phyloP scores from a whole-genome alignment of 2,329 filamentous ascomycete species.

The Pseudopyricularia javanii region DNA sequence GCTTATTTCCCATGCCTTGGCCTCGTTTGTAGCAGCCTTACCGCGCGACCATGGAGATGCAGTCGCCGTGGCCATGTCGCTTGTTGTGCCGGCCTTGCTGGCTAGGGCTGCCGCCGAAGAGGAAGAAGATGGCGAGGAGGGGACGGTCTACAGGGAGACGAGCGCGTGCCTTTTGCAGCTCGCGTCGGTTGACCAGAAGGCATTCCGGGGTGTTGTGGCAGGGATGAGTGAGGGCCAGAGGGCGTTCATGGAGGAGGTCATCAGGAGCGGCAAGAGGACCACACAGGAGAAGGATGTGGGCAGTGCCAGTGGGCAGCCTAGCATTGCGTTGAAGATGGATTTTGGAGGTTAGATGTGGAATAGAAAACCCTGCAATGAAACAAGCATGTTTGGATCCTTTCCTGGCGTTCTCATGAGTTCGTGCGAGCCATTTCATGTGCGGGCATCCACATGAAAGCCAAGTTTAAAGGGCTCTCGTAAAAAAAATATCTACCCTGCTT shows the following conservation, averaged over 20 bases:
- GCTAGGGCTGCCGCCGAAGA: conserved; percentile 54
- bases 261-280: conserved; percentile 49
- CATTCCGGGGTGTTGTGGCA: conserved; percentile 64
- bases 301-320: conserved; percentile 50
- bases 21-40: conserved; percentile 47
- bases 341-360: conserved; percentile 41
- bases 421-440: no score
- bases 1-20: conserved; percentile 62
- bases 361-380: neutral
- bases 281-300: conserved; percentile 22
- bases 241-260: conserved; percentile 67
- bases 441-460: no score
- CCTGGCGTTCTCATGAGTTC: neutral
- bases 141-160: conserved; percentile 54
- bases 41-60: conserved; percentile 22
- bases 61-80: conserved; percentile 51
- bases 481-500: no score
- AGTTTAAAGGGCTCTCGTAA: no score
- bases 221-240: conserved; percentile 60
- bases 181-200: conserved; percentile 58
- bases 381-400: neutral
- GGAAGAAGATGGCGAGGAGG: neutral
- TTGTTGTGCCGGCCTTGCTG: conserved; percentile 69
- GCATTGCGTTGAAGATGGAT: conserved; percentile 89
- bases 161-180: conserved; percentile 69